phyloP scores from a whole-genome alignment of 495 filamentous ascomycete species.

The Tuber calosporum region DNA sequence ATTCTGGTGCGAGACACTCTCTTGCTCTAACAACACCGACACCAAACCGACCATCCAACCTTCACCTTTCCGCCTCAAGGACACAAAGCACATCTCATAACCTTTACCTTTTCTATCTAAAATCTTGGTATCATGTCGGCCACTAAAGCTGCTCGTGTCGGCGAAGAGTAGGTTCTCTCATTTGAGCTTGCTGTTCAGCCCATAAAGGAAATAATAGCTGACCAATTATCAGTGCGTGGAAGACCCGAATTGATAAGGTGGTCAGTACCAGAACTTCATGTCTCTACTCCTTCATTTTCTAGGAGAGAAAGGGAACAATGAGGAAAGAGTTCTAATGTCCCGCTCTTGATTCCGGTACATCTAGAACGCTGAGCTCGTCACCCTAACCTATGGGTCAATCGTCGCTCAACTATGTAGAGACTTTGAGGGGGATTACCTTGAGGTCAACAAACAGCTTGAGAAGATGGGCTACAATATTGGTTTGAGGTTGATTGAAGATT shows the following conservation, averaged over 20 bases:
- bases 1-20: not conserved
- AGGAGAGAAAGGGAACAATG: not conserved
- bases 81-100: not conserved
- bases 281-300: not conserved
- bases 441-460: constrained; percentile 94
- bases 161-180: constrained; percentile 78
- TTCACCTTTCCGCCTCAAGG: not conserved
- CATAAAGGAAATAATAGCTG: constrained; percentile 31
- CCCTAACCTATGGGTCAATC: constrained; percentile 94
- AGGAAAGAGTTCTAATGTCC: not conserved
- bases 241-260: constrained; percentile 65
- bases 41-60: not conserved
- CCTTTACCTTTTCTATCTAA: not conserved
- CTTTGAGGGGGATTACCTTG: constrained; percentile 81
- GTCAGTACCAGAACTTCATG: constrained; percentile 23
- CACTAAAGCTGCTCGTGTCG: constrained; percentile 81
- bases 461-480: constrained; percentile 99
- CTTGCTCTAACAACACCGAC: not conserved
- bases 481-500: constrained; percentile 92
- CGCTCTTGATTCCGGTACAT: not conserved
- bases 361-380: constrained; percentile 85
- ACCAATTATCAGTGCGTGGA: constrained; percentile 71
- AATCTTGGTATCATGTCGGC: constrained; percentile 56
- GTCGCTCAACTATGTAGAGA: constrained; percentile 94
- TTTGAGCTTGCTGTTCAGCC: constrained; percentile 10